Evolutionary conservation across 1,284 basidiomycete genomes (phyloP).

Genomic region (Irpex sp.): DNA sequence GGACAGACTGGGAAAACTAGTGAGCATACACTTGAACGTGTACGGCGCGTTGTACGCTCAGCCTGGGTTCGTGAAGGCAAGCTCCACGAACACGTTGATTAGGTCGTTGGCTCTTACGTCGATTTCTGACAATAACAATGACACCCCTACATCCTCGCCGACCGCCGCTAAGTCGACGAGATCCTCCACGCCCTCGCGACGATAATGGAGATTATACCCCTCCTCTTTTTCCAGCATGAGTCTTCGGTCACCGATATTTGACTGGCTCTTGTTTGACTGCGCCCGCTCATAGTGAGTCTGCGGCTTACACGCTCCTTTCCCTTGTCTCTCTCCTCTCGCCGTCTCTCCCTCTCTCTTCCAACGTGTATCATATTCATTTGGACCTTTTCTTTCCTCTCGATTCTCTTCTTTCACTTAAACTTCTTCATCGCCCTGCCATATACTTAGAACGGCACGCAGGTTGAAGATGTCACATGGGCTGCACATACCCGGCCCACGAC

Average conservation of each 20-base stretch:
- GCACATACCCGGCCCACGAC: background rate
- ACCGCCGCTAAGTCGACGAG: background rate
- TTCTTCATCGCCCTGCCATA: background rate
- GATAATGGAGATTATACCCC: background rate
- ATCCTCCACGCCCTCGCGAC: background rate
- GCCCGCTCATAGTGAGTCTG: background rate
- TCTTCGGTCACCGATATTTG: background rate
- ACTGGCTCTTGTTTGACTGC: background rate
- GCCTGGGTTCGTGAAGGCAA: conserved; percentile 42
- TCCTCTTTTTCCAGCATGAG: background rate
- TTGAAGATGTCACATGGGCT: background rate
- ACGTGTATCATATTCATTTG: background rate
- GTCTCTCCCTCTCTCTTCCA: background rate
- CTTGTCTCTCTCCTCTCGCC: background rate
- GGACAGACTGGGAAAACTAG: conserved; percentile 66
- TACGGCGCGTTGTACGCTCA: conserved; percentile 73
- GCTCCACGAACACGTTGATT: conserved; percentile 1
- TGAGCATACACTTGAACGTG: conserved; percentile 68
- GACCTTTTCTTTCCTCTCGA: background rate
- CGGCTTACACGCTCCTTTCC: background rate
- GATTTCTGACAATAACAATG: background rate
- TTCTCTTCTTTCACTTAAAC: background rate
- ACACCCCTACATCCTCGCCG: background rate
- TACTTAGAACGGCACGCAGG: background rate
- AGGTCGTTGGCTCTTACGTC: conserved; percentile 1